A percentile compares a stretch with the other conserved stretches of the same genome.
Evolutionary conservation across 1,284 basidiomycete species (phyloP).

Genomic region (Fistulina hepatica): DNA sequence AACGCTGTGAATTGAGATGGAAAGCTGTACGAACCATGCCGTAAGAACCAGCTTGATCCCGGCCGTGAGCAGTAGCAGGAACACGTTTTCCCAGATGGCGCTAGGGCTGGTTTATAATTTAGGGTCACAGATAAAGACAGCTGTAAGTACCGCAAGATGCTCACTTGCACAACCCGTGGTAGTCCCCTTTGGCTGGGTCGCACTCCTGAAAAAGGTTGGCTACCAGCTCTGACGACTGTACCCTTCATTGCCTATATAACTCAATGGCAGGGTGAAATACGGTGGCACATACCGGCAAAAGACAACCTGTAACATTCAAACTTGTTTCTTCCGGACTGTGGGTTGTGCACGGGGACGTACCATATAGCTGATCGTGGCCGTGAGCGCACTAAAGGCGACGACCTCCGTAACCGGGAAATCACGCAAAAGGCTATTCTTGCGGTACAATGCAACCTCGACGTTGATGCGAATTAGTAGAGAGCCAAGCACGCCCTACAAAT

Average conservation of each 20-base stretch:
- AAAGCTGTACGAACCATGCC: too few relatives aligned
- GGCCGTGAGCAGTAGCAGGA: constrained; percentile 52
- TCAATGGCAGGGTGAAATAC: neutral
- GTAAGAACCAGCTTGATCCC: constrained; percentile 51
- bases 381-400: constrained; percentile 47
- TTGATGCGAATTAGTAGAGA: constrained; percentile 56
- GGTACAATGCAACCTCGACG: constrained; percentile 48
- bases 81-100: constrained; percentile 55
- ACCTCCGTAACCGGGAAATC: constrained; percentile 60
- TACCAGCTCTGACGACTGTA: constrained; percentile 60
- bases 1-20: too few relatives aligned
- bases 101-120: constrained; percentile 33
- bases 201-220: constrained; percentile 67
- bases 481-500: constrained; percentile 46
- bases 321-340: constrained; percentile 2
- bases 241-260: constrained; percentile 27
- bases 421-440: constrained; percentile 42
- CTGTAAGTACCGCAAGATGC: constrained; percentile 14
- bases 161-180: constrained; percentile 67
- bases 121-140: neutral
- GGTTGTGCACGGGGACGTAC: constrained; percentile 25
- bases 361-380: constrained; percentile 57
- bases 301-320: constrained; percentile 28
- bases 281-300: constrained; percentile 33
- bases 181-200: constrained; percentile 51